These are phyloP conservation scores for Aureobasidium sp. DNA, from an alignment of 2,329 filamentous ascomycete species.

Conservation along the genomic window DNA sequence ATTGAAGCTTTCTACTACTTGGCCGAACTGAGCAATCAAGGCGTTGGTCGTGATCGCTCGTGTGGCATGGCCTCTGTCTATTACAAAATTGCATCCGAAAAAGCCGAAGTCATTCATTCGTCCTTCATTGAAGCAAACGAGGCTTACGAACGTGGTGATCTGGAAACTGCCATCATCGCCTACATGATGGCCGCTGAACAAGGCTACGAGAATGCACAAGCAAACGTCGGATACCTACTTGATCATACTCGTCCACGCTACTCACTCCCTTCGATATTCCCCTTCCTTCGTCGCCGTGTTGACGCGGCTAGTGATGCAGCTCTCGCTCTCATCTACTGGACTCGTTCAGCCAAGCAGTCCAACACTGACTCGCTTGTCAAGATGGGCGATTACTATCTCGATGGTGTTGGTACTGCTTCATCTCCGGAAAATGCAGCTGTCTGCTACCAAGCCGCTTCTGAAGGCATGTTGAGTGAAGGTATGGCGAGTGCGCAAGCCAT, in stretches of 20 bases:
- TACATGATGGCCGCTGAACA: slow-evolving; percentile 88
- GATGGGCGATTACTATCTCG: slow-evolving; percentile 95
- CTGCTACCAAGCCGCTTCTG: slow-evolving; percentile 87
- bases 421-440: slow-evolving; percentile 74
- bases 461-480: slow-evolving; percentile 84
- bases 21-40: slow-evolving; percentile 76
- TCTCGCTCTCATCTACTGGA: slow-evolving; percentile 87
- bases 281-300: slow-evolving; percentile 20
- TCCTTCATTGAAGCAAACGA: slow-evolving; percentile 77
- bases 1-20: slow-evolving; percentile 91
- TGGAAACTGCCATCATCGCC: slow-evolving; percentile 70
- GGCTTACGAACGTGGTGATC: slow-evolving; percentile 71
- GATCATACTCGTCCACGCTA: slow-evolving; percentile 51
- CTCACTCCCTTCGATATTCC: slow-evolving; percentile 21
- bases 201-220: slow-evolving; percentile 82
- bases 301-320: slow-evolving; percentile 50
- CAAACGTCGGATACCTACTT: slow-evolving; percentile 81
- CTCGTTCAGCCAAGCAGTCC: slow-evolving; percentile 81
- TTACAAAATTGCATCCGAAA: slow-evolving; percentile 84
- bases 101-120: slow-evolving; percentile 78
- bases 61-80: slow-evolving; percentile 72
- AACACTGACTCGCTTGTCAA: slow-evolving; percentile 95
- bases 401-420: slow-evolving; percentile 58
- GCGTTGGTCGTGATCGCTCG: slow-evolving; percentile 70
- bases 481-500: slow-evolving; percentile 89